Evolutionary conservation across 257 asterid species (phyloP).

Genomic region (Przewalskia tangutica): DNA sequence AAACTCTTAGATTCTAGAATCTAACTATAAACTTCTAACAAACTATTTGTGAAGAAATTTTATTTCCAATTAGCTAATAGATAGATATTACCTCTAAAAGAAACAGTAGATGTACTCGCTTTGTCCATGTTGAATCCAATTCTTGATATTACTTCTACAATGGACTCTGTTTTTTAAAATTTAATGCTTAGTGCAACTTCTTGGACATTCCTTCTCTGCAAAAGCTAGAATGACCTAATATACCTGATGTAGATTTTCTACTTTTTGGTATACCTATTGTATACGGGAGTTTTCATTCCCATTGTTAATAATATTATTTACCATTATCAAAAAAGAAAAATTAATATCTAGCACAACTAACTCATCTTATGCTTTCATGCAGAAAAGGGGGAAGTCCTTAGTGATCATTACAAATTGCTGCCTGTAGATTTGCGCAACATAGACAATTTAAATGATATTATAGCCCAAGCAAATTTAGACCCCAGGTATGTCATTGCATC

Average conservation of each 20-base stretch:
- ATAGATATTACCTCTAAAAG: neutral
- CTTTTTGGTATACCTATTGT: too few species aligned
- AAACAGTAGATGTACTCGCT: neutral
- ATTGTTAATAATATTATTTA: too few species aligned
- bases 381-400: constrained; percentile 89
- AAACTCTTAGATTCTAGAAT: neutral
- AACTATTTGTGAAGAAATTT: neutral
- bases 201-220: neutral
- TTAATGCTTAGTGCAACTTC: neutral
- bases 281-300: too few species aligned
- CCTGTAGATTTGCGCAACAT: constrained; percentile 87
- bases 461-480: constrained; percentile 67
- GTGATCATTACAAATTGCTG: constrained; percentile 81
- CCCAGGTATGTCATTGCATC: constrained; percentile 42
- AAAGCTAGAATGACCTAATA: neutral
- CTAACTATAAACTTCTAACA: neutral
- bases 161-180: neutral
- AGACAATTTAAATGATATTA: constrained; percentile 50
- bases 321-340: too few species aligned
- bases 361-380: constrained; percentile 24
- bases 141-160: neutral
- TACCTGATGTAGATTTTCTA: neutral
- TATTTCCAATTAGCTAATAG: neutral
- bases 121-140: neutral
- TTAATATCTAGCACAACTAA: neutral